phyloP scores from a whole-genome alignment of 2,329 filamentous ascomycete species.

The Tolypocladium capitatum region DNA sequence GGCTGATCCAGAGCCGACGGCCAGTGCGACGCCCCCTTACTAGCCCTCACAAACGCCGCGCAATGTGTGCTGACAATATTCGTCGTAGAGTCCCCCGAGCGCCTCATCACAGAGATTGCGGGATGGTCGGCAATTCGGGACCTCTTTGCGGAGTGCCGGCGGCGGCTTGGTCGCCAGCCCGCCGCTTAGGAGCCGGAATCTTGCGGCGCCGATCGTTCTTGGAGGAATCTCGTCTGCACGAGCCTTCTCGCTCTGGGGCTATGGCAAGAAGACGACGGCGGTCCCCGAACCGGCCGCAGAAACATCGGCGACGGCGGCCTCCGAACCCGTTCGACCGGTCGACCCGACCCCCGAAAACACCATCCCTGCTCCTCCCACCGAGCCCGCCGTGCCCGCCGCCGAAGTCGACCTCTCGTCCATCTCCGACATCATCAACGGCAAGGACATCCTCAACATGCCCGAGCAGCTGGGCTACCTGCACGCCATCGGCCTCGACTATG shows the following conservation, averaged over 20 bases:
- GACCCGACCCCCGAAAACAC: conserved; percentile 4
- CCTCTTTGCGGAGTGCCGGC: conserved; percentile 13
- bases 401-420: conserved; percentile 21
- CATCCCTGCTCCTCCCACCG: conserved; percentile 8
- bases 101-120: conserved; percentile 16
- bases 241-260: conserved; percentile 22
- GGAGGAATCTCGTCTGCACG: conserved; percentile 18
- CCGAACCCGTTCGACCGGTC: conserved; percentile 3
- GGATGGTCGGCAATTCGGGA: conserved; percentile 23
- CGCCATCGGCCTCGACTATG: conserved; percentile 73
- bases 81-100: conserved; percentile 10
- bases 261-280: conserved; percentile 14
- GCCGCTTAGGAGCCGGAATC: conserved; percentile 9
- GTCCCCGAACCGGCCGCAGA: conserved; percentile 5
- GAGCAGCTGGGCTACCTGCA: conserved; percentile 74
- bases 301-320: conserved; percentile 7
- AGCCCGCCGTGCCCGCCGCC: conserved; percentile 12
- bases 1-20: conserved; percentile 15
- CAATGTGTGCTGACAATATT: conserved; percentile 8
- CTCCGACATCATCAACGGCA: conserved; percentile 21
- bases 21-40: neutral
- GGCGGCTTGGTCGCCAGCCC: conserved; percentile 9
- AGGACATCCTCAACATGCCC: conserved; percentile 45
- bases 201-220: conserved; percentile 15
- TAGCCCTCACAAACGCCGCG: too few species aligned